Percentiles rank a stretch among this genome's conserved stretches.
Evolutionary conservation across 2,329 filamentous ascomycete genomes (phyloP).

Genomic region (Lecanicillium sp.): DNA sequence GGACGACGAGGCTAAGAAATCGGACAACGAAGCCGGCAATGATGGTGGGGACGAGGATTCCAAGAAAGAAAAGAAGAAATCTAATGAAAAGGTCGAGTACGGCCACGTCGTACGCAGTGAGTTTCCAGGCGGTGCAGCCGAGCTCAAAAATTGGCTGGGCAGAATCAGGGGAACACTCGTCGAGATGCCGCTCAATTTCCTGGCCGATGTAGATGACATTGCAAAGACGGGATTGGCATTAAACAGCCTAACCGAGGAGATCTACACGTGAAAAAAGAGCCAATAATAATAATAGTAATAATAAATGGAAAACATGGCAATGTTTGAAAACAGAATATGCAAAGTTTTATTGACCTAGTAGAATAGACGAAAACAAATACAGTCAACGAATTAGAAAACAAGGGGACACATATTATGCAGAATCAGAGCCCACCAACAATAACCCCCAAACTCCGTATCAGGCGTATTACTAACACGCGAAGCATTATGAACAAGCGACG

Average conservation of each 20-base stretch:
- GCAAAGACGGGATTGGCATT: conserved; percentile 71
- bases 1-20: background rate
- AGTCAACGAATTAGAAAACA: conserved; percentile 5
- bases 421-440: conserved; percentile 5
- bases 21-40: too few relatives aligned
- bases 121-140: conserved; percentile 63
- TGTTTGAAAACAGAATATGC: too few relatives aligned
- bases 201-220: conserved; percentile 74
- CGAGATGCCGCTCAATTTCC: conserved; percentile 85
- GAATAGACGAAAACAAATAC: conserved; percentile 4
- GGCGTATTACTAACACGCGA: too few relatives aligned
- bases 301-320: too few relatives aligned
- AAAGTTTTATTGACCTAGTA: background rate
- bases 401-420: conserved; percentile 7
- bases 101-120: conserved; percentile 81
- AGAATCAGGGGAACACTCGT: conserved; percentile 64
- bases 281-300: too few relatives aligned
- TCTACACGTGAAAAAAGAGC: conserved; percentile 51
- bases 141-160: conserved; percentile 62
- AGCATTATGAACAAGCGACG: background rate
- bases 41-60: background rate
- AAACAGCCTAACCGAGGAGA: conserved; percentile 62
- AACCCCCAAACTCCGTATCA: background rate
- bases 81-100: conserved; percentile 57
- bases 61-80: background rate